Base-by-base conservation (phyloP, 2,329 filamentous ascomycete genomes). In the Pseudomassariella vexata region DNA sequence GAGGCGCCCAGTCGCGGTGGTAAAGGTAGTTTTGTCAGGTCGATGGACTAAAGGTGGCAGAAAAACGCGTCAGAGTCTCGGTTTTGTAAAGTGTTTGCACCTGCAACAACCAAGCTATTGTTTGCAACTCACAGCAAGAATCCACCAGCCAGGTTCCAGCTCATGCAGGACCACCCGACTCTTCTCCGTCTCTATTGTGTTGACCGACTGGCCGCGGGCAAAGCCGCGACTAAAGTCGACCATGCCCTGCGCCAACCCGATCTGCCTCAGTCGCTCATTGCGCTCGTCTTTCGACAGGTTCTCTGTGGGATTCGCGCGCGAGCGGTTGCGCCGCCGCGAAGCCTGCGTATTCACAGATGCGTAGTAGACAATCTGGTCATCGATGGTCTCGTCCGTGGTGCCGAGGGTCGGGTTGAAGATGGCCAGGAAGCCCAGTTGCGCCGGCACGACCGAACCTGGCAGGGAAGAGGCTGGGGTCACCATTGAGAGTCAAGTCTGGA, bases 191-290 rank as follows among this genome's bases (percentile, higher is more conserved):
- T 98, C 92, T 38, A 98, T 81, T 8, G 79, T 79, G 49, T 95
- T 86, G 23, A 95, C 76, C 2, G 85, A 58, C 44, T 80, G 70
- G 37, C 81, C 85, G 39, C 77, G 73, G 3, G 89, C 84, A 59
- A 98, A 98, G 48, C 80, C 89, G 53, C 80, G 82, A 49, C 85
- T 85, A 63, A 98, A 98, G 55, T 81, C 85, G 37, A 94, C 82
- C 82, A 96, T 95, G 54, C 89, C 92, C 64, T 98, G 92, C 24
- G 92, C 92, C 41, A 98, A 76, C 22, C 92, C 92, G 54, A 98
- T 88, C 66, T 95, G 89, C 43, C 92, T 77, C 49, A 96, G 66
- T 47, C 82, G 82, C 63, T 94, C 85, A 59, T 96, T 92, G 52
- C 79, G 77, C 50, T 88, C 79, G 44, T 85, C 78, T 29, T 73